Conservation (phyloP, 2,329 filamentous ascomycete genomes). For the Fusarium bulbicola region DNA sequence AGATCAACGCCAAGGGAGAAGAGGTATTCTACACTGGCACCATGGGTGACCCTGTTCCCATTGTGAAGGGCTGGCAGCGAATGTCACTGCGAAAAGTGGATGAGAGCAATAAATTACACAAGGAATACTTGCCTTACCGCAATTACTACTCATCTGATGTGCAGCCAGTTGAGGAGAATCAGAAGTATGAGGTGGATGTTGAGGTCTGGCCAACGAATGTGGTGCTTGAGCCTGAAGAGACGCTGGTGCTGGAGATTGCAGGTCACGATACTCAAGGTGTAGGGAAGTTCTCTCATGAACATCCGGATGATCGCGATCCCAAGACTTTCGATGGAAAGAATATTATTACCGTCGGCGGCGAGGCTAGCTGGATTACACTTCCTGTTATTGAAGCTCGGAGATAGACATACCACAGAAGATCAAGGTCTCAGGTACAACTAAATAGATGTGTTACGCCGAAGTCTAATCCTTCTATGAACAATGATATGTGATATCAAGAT, state of each 20-base stretch:
- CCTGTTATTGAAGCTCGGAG: not conserved
- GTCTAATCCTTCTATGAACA: too few species aligned
- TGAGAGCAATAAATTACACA: slow-evolving; percentile 51
- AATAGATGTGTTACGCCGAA: too few species aligned
- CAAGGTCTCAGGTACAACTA: too few species aligned
- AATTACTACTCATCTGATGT: slow-evolving; percentile 67
- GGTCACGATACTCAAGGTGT: slow-evolving; percentile 67
- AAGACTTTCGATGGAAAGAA: not conserved
- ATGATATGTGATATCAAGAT: rapidly evolving
- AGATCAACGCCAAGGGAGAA: slow-evolving; percentile 61
- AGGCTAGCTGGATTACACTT: not conserved
- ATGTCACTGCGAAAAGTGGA: slow-evolving; percentile 64
- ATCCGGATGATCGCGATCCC: slow-evolving; percentile 50
- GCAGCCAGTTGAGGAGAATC: slow-evolving; percentile 59
- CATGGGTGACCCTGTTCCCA: slow-evolving; percentile 68
- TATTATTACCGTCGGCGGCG: not conserved
- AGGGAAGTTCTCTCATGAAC: slow-evolving; percentile 64
- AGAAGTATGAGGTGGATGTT: slow-evolving; percentile 67
- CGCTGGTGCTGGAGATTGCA: slow-evolving; percentile 63
- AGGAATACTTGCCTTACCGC: slow-evolving; percentile 62
- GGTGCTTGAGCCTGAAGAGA: slow-evolving; percentile 56
- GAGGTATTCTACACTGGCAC: slow-evolving; percentile 73
- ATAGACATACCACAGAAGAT: rapidly evolving
- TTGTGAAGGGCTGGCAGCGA: slow-evolving; percentile 71
- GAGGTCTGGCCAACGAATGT: slow-evolving; percentile 73